These are phyloP conservation scores for Kodamaea kaohsiungensis DNA, from an alignment of 805 yeast genomes.

Conservation along the genomic window DNA sequence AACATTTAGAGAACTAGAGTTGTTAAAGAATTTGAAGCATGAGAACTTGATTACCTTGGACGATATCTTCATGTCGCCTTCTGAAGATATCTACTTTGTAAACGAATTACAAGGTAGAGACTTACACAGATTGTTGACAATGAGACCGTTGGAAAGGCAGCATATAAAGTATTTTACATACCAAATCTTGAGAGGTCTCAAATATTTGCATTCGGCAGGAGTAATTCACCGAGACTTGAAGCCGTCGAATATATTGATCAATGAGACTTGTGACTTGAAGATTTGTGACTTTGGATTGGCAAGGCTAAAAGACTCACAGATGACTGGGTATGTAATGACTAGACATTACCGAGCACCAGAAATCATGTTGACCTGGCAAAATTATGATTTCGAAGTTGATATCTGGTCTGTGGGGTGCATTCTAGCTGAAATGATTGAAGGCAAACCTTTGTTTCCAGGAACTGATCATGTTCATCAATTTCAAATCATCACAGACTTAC, in stretches of 20 bases:
- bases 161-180: slow-evolving; percentile 95
- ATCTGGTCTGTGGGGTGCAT: slow-evolving; percentile 98
- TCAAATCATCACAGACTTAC: slow-evolving; percentile 90
- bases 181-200: slow-evolving; percentile 87
- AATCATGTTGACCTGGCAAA: slow-evolving; percentile 98
- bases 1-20: slow-evolving; percentile 92
- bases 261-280: slow-evolving; percentile 88
- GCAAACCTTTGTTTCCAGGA: slow-evolving; percentile 96
- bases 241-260: slow-evolving; percentile 80
- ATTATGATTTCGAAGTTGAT: slow-evolving; percentile 94
- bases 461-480: slow-evolving; percentile 98
- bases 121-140: slow-evolving; percentile 83
- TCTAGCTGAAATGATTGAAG: slow-evolving; percentile 96
- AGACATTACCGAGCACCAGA: slow-evolving; percentile 97
- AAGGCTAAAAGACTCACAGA: slow-evolving; percentile 96
- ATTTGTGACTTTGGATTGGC: slow-evolving; percentile 96
- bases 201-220: slow-evolving; percentile 89
- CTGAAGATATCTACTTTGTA: slow-evolving; percentile 94
- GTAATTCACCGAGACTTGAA: slow-evolving; percentile 88
- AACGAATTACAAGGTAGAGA: slow-evolving; percentile 98
- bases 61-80: slow-evolving; percentile 90
- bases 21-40: slow-evolving; percentile 89
- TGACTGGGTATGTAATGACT: slow-evolving; percentile 98
- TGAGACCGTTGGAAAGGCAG: slow-evolving; percentile 93
- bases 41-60: slow-evolving; percentile 91